Base-by-base conservation (phyloP, 2,329 filamentous ascomycete species). In the Cladophialophora bantiana region DNA sequence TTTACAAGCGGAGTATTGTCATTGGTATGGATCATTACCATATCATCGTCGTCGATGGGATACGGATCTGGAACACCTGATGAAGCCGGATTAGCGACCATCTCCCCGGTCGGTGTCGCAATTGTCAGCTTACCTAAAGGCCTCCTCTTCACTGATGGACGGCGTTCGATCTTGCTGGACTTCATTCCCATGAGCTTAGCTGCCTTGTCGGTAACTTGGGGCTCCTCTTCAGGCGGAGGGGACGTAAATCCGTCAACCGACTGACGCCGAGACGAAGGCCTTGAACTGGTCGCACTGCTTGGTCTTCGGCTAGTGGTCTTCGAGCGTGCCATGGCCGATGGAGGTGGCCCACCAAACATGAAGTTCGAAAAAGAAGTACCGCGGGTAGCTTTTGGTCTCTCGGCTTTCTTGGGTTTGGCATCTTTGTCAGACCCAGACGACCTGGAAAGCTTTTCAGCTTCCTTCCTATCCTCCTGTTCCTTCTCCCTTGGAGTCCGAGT, bases 401-500 rank as follows among this genome's bases (percentile, higher is more conserved):
- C 83, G 67, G 81, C 79, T 40, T 80, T 79, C n/a, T 74, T 77
- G 64, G 77, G 77, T 75, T 84, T 85, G 59, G 86, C 85, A 62
- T 86, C 85, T 75, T 89, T 90, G 72, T 94, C 93, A 20, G 91
- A 93, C 12, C 85, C 85, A 20, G 91, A 94, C 52, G 88, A 91
- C 73, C 88, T 91, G 0, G 88, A 89, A 12, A 85, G 75, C 75
- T 85, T 88, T 66, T 89, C 88, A 12, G 68, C 71, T 59, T 82
- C 83, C 64, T 82, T 82, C 68, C 90, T 89, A 2, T 73, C 71
- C 56, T 89, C 88, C n/a, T 56, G 65, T 62, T 74, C 79, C 68
- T 82, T 83, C 45, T 91, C 88, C 38, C 80, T 78, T 52, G 80
- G 77, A 54, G 82, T 84, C 68, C 83, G 83, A 40, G 81, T 82